phyloP scores from a whole-genome alignment of 768 basidiomycete species.

The Kwoniella botswanensis region DNA sequence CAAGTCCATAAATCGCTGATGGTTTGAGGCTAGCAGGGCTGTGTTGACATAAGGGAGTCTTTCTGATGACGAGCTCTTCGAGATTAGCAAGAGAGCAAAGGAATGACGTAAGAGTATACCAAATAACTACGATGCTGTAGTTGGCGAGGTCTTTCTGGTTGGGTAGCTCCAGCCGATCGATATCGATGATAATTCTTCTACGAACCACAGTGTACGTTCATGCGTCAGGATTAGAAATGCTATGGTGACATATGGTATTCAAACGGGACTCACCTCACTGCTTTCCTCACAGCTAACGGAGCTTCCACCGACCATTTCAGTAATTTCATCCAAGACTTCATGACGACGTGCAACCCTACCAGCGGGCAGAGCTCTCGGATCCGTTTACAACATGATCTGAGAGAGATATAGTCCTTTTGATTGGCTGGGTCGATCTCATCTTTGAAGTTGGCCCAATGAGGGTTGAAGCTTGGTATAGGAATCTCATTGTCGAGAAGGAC shows the following conservation, averaged over 20 bases:
- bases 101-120: neutral
- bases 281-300: too few relatives aligned
- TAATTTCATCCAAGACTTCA: too few relatives aligned
- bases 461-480: slow-evolving; percentile 10
- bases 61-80: neutral
- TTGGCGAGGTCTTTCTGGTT: neutral
- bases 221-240: too few relatives aligned
- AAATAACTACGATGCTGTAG: neutral
- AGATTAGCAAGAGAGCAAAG: neutral
- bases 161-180: neutral
- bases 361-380: neutral
- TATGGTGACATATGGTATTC: too few relatives aligned
- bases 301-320: too few relatives aligned
- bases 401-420: slow-evolving; percentile 11
- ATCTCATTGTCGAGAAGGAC: slow-evolving; percentile 4
- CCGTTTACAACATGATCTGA: slow-evolving; percentile 4
- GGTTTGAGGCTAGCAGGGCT: too few relatives aligned
- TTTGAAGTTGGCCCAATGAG: slow-evolving; percentile 20
- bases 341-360: too few relatives aligned
- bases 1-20: neutral
- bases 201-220: too few relatives aligned
- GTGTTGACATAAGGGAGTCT: neutral
- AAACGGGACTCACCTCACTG: too few relatives aligned
- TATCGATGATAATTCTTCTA: too few relatives aligned
- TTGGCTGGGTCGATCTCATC: slow-evolving; percentile 5